These are phyloP conservation scores for Boeremia lycopersici DNA, from an alignment of 2,329 filamentous ascomycete species.

Conservation along the genomic window DNA sequence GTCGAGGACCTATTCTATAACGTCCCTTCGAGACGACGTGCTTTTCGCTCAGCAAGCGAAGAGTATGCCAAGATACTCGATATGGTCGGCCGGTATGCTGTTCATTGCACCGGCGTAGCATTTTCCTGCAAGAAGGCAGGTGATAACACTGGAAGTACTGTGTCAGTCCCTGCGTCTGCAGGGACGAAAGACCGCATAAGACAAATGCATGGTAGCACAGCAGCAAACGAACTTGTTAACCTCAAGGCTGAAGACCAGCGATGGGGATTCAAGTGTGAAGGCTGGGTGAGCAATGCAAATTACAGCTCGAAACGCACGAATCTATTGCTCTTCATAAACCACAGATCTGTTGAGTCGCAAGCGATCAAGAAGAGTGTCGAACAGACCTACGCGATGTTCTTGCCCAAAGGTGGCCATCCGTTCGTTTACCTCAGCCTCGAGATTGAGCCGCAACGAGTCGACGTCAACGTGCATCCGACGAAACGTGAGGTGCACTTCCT, in stretches of 20 bases:
- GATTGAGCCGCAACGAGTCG: conserved; percentile 88
- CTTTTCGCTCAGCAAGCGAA: conserved; percentile 89
- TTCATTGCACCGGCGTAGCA: conserved; percentile 88
- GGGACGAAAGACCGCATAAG: conserved; percentile 82
- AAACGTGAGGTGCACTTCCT: conserved; percentile 97
- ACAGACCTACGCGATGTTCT: conserved; percentile 82
- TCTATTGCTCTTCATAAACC: conserved; percentile 93
- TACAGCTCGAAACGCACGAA: conserved; percentile 90
- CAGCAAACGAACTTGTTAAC: conserved; percentile 86
- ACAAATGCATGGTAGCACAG: conserved; percentile 81
- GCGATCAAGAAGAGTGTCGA: conserved; percentile 89
- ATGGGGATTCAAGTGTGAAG: conserved; percentile 83
- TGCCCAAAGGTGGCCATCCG: conserved; percentile 92
- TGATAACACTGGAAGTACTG: conserved; percentile 74
- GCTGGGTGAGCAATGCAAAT: conserved; percentile 89
- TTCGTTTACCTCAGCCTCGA: conserved; percentile 92
- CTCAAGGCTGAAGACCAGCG: conserved; percentile 74
- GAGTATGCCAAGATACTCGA: conserved; percentile 99
- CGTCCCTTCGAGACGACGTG: conserved; percentile 81
- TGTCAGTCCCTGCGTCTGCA: conserved; percentile 77
- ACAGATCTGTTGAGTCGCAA: conserved; percentile 88
- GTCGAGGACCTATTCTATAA: conserved; percentile 98
- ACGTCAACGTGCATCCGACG: conserved; percentile 97
- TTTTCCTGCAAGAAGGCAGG: conserved; percentile 98
- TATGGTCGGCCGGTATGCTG: conserved; percentile 87